Evolutionary conservation across 139 green algal genomes (phyloP), one percentile per base, ranked within the genome.

Genomic region (Chlorella sp.): DNA sequence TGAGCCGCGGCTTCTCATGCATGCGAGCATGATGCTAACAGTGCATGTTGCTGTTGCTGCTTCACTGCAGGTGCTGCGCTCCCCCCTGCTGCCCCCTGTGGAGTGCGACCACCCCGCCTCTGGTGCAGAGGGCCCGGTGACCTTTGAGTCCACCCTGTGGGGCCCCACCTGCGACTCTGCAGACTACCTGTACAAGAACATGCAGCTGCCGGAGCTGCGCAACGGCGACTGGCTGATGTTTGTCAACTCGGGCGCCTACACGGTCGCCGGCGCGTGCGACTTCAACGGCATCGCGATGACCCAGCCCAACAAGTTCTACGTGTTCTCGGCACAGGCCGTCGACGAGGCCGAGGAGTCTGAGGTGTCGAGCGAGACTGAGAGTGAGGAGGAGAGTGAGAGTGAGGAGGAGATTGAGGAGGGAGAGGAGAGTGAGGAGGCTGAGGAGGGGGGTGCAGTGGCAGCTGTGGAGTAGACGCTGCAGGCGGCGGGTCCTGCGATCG

Each of bases 151-250:
- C 36, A 96, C 92, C 17, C 50, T 97, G 26, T 97, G 93, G 88
- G 92, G 92, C 31, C 92, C 92, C 59, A 96, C 91, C 36, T 97
- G 92, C 75, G 92, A 97, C 80, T 87, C 83, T 42, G 83, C 93
- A 27, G 92, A 97, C 79, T 90, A 82, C 31, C 80, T 97, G 5
- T 85, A 88, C 77, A 88, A 89, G 74, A 84, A 94, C 71, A 78
- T 86, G 31, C 70, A 67, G 49, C 77, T 98, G 74, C 93, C 93
- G 1, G 70, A 88, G 72, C 79, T 97, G 72, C 83, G 80, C 35
- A 85, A 89, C 49, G 95, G 95, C n/a, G 94, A 98, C 80, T 98
- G 90, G 89, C 80, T 99, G 61, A 72, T 93, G 60, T 98, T 97
- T 79, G 80, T 88, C 30, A 83, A 89, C 71, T 93, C 96, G 71